Percentiles rank a stretch among this genome's conserved stretches.
phyloP scores from a whole-genome alignment of 2,329 filamentous ascomycete species.

The Colletotrichum shisoi region DNA sequence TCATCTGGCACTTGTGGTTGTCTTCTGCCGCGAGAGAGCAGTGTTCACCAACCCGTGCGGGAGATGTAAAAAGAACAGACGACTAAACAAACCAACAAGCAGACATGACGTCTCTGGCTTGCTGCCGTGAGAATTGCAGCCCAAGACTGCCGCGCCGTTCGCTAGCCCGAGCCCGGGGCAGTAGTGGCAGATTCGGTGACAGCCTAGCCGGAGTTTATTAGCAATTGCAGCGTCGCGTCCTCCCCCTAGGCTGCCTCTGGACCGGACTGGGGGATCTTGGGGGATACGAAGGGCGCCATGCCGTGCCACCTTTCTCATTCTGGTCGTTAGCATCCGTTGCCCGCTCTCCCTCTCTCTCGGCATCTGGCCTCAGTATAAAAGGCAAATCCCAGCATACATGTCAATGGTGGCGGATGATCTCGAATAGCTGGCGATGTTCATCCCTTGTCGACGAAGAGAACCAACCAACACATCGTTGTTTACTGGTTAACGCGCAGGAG shows the following conservation, averaged over 20 bases:
- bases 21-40: conserved; percentile 2
- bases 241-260: neutral
- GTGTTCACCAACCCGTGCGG: neutral
- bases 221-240: conserved; percentile 11
- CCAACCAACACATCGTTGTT: no score
- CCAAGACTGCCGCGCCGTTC: conserved; percentile 4
- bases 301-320: conserved; percentile 18
- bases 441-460: neutral
- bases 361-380: neutral
- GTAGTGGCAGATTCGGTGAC: conserved; percentile 17
- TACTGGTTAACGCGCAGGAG: neutral
- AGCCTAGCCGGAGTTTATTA: conserved; percentile 20
- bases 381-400: neutral
- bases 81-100: neutral
- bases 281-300: conserved; percentile 24
- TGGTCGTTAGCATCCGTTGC: neutral
- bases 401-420: neutral
- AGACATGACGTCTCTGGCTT: conserved; percentile 21
- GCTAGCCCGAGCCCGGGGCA: conserved; percentile 8
- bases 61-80: neutral
- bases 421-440: neutral
- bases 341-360: neutral
- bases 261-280: conserved; percentile 10
- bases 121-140: conserved; percentile 18
- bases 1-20: conserved; percentile 4